These are phyloP conservation scores for Grosmannia huntii DNA, from an alignment of 2,329 filamentous ascomycete species.

Conservation along the genomic window DNA sequence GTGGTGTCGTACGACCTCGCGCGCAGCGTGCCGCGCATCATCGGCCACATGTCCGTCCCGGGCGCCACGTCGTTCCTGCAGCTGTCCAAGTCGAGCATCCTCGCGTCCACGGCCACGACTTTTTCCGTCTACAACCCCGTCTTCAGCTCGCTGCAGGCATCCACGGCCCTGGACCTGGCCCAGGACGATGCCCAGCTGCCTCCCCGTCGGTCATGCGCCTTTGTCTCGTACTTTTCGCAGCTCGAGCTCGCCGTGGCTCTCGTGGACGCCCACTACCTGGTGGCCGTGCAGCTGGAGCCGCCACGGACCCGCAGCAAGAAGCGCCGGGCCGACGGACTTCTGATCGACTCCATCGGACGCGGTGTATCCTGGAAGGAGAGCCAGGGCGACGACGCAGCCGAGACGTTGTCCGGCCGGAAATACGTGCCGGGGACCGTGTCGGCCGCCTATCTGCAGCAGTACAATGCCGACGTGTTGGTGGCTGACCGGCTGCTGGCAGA, in stretches of 20 bases:
- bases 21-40: slow-evolving; percentile 46
- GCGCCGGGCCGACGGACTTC: slow-evolving; percentile 44
- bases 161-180: slow-evolving; percentile 17
- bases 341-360: slow-evolving; percentile 63
- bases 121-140: slow-evolving; percentile 57
- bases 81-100: slow-evolving; percentile 52
- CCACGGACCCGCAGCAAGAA: slow-evolving; percentile 42
- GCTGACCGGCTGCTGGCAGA: slow-evolving; percentile 35
- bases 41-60: slow-evolving; percentile 38
- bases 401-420: neutral
- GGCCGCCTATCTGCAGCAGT: slow-evolving; percentile 33
- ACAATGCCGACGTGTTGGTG: slow-evolving; percentile 28
- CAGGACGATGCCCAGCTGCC: neutral
- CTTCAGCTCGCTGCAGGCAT: slow-evolving; percentile 48
- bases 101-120: slow-evolving; percentile 43
- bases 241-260: slow-evolving; percentile 55
- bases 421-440: slow-evolving; percentile 36
- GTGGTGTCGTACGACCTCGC: slow-evolving; percentile 53
- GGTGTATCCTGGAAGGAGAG: slow-evolving; percentile 28
- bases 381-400: neutral
- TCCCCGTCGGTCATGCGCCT: slow-evolving; percentile 21
- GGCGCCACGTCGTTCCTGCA: slow-evolving; percentile 50
- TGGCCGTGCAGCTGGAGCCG: slow-evolving; percentile 57
- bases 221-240: slow-evolving; percentile 52
- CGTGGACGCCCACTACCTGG: slow-evolving; percentile 37